Percentiles rank a stretch among this genome's conserved stretches.
phyloP scores from a whole-genome alignment of 208 protist species.

The Crithidia fasciculata region DNA sequence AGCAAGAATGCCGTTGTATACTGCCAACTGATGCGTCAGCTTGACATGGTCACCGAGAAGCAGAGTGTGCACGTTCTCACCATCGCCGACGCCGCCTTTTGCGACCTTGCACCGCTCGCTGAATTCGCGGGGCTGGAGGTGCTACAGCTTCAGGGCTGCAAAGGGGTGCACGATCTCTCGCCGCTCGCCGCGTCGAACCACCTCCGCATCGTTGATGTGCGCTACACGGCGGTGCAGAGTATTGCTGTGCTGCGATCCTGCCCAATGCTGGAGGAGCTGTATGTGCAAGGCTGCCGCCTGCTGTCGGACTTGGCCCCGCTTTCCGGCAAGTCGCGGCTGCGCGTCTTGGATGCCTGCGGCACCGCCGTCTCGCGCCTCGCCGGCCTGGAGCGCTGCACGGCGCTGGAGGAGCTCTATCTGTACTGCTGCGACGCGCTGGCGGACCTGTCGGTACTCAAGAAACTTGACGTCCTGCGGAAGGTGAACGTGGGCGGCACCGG shows the following conservation, averaged over 20 bases:
- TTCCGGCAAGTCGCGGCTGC: constrained; percentile 1
- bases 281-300: constrained; percentile 1
- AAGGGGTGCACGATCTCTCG: neutral
- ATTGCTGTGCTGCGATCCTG: constrained; percentile 15
- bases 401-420: constrained; percentile 11
- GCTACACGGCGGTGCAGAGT: constrained; percentile 14
- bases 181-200: neutral
- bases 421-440: constrained; percentile 12
- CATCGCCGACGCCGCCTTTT: constrained; percentile 10
- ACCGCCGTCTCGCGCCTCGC: constrained; percentile 5
- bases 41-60: constrained; percentile 6
- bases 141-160: constrained; percentile 19
- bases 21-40: constrained; percentile 10
- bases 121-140: constrained; percentile 4
- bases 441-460: neutral
- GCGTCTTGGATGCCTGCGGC: neutral
- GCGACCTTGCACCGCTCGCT: neutral
- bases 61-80: constrained; percentile 13
- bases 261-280: constrained; percentile 11
- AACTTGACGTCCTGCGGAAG: neutral
- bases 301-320: neutral
- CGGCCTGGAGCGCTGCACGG: neutral
- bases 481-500: constrained; percentile 5
- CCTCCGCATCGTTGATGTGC: constrained; percentile 6
- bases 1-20: neutral